phyloP scores from a whole-genome alignment of 2,329 filamentous ascomycete species.

The Leptosphaerulina australis region DNA sequence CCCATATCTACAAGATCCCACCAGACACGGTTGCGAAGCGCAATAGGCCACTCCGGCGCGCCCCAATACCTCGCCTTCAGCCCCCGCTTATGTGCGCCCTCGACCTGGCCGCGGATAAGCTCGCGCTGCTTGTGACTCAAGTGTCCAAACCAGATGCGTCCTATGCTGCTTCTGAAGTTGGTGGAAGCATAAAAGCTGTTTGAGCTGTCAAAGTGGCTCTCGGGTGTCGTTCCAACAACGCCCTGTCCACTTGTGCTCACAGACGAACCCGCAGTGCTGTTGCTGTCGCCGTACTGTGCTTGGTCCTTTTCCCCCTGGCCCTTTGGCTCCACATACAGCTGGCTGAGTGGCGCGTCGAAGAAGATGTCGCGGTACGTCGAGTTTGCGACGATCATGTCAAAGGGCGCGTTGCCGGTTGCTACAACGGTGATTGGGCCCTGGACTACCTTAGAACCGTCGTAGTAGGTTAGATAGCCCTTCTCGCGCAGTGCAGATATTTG shows the following conservation, averaged over 20 bases:
- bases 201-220: conserved; percentile 48
- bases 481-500: conserved; percentile 57
- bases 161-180: conserved; percentile 62
- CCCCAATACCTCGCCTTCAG: conserved; percentile 64
- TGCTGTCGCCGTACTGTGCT: conserved; percentile 8
- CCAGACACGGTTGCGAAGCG: conserved; percentile 62
- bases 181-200: conserved; percentile 73
- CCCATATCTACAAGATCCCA: conserved; percentile 59
- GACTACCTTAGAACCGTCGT: conserved; percentile 52
- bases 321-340: conserved; percentile 43
- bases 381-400: conserved; percentile 55
- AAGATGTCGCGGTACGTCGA: conserved; percentile 60
- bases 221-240: conserved; percentile 48
- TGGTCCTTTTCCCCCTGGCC: conserved; percentile 3
- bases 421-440: conserved; percentile 59
- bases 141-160: conserved; percentile 55
- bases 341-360: conserved; percentile 58
- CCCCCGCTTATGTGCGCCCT: conserved; percentile 57
- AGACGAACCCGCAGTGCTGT: background rate
- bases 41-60: conserved; percentile 61
- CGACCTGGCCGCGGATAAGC: conserved; percentile 58
- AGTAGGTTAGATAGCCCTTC: conserved; percentile 58
- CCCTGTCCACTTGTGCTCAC: conserved; percentile 51
- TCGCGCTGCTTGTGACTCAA: conserved; percentile 56
- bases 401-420: conserved; percentile 60